A percentile compares a stretch with the other conserved stretches of the same genome.
Conservation (phyloP, 2,329 filamentous ascomycete species). For the Aspergillus flavus region DNA sequence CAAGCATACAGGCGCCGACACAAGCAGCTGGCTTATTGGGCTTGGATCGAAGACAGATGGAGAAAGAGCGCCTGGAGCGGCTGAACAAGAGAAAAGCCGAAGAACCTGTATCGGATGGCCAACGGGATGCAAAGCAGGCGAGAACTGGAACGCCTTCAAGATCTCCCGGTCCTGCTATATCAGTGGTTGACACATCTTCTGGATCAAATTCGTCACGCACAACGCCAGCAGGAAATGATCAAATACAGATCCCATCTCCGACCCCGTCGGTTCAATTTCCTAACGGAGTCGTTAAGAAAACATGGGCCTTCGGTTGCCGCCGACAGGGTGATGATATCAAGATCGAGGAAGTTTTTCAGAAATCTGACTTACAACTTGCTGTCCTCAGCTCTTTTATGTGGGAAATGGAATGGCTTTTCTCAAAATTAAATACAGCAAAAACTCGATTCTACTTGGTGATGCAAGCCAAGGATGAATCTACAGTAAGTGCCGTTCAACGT, state of each 20-base stretch:
- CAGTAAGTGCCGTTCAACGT: slow-evolving; percentile 31
- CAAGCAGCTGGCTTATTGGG: slow-evolving; percentile 47
- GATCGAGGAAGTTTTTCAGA: slow-evolving; percentile 83
- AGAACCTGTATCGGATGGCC: slow-evolving; percentile 30
- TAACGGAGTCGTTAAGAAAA: slow-evolving; percentile 74
- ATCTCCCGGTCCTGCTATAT: neutral
- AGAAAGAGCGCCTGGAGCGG: slow-evolving; percentile 76
- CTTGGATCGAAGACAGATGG: slow-evolving; percentile 80
- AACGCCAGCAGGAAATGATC: neutral
- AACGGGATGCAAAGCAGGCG: slow-evolving; percentile 28
- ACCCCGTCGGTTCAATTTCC: slow-evolving; percentile 50
- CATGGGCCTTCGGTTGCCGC: slow-evolving; percentile 68
- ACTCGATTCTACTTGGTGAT: slow-evolving; percentile 68
- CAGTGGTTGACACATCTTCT: neutral
- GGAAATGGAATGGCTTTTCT: slow-evolving; percentile 77
- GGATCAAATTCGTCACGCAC: neutral
- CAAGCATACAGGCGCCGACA: neutral
- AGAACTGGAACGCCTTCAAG: slow-evolving; percentile 17
- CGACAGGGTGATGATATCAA: slow-evolving; percentile 74
- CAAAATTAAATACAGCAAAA: slow-evolving; percentile 64
- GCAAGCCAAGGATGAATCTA: slow-evolving; percentile 57
- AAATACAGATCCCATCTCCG: slow-evolving; percentile 16
- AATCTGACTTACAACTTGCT: slow-evolving; percentile 69
- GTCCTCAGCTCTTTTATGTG: slow-evolving; percentile 86
- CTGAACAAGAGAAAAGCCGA: slow-evolving; percentile 61